Percentiles rank a stretch among this genome's conserved stretches.
Conservation (phyloP, 2,329 filamentous ascomycete genomes). For the Aspergillus jensenii region DNA sequence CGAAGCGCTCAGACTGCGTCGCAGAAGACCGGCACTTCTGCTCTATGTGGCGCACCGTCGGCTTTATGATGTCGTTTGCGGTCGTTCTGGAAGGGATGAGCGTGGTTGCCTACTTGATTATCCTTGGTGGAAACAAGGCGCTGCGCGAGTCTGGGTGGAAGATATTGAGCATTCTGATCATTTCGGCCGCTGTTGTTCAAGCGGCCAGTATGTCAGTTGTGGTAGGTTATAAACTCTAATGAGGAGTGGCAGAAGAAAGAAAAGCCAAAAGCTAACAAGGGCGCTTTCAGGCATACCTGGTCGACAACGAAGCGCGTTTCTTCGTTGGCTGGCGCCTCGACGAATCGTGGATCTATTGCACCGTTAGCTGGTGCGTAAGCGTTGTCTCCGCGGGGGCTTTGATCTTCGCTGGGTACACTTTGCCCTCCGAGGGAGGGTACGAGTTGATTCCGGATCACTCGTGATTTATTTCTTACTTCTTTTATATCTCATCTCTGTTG, state of each 20-base stretch:
- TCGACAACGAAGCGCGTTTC: conserved; percentile 80
- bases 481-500: background rate
- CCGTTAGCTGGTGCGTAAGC: conserved; percentile 59
- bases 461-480: background rate
- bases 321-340: conserved; percentile 79
- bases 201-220: conserved; percentile 78
- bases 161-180: conserved; percentile 65
- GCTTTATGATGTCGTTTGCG: conserved; percentile 83
- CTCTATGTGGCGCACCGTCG: conserved; percentile 84
- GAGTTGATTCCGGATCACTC: conserved; percentile 63
- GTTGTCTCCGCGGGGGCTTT: conserved; percentile 59
- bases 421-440: conserved; percentile 83
- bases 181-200: conserved; percentile 66
- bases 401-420: conserved; percentile 63
- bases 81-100: conserved; percentile 79
- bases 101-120: conserved; percentile 74
- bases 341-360: conserved; percentile 73
- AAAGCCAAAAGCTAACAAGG: background rate
- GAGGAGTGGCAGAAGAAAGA: too few relatives aligned
- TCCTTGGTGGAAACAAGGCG: conserved; percentile 75
- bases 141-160: conserved; percentile 83
- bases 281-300: conserved; percentile 70
- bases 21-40: conserved; percentile 75
- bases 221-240: conserved; percentile 50
- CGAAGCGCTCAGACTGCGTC: conserved; percentile 65